Conservation (phyloP, 2,329 filamentous ascomycete genomes). For the Zasmidium cellare region DNA sequence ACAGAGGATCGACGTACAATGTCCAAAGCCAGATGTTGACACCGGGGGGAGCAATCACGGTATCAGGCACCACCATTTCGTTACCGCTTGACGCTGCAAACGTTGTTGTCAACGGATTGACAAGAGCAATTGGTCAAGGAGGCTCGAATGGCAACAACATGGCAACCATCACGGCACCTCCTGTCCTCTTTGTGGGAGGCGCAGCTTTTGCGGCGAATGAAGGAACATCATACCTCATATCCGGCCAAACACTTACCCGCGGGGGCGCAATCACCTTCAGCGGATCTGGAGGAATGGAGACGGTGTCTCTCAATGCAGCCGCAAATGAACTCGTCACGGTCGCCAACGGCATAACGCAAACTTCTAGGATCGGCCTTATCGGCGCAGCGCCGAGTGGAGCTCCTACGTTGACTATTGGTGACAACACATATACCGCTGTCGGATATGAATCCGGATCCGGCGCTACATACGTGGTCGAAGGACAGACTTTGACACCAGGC, state of each 20-base stretch:
- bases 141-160: constrained; percentile 6
- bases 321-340: constrained; percentile 27
- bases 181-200: constrained; percentile 33
- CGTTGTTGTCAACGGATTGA: constrained; percentile 40
- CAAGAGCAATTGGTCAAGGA: constrained; percentile 1
- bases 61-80: constrained; percentile 42
- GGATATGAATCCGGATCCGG: constrained; percentile 29
- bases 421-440: constrained; percentile 27
- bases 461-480: constrained; percentile 39
- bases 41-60: constrained; percentile 38
- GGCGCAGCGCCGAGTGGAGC: constrained; percentile 19
- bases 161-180: constrained; percentile 29
- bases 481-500: constrained; percentile 40
- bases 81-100: constrained; percentile 40
- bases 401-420: constrained; percentile 30
- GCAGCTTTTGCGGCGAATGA: constrained; percentile 26
- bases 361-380: constrained; percentile 18
- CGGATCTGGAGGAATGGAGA: constrained; percentile 27
- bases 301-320: constrained; percentile 34
- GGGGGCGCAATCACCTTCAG: constrained; percentile 27
- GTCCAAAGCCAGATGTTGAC: constrained; percentile 15
- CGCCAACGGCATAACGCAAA: constrained; percentile 26
- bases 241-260: constrained; percentile 27
- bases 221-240: constrained; percentile 30
- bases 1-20: constrained; percentile 36